Base-by-base conservation (phyloP, 1,284 basidiomycete species). In the Boletus smithii region DNA sequence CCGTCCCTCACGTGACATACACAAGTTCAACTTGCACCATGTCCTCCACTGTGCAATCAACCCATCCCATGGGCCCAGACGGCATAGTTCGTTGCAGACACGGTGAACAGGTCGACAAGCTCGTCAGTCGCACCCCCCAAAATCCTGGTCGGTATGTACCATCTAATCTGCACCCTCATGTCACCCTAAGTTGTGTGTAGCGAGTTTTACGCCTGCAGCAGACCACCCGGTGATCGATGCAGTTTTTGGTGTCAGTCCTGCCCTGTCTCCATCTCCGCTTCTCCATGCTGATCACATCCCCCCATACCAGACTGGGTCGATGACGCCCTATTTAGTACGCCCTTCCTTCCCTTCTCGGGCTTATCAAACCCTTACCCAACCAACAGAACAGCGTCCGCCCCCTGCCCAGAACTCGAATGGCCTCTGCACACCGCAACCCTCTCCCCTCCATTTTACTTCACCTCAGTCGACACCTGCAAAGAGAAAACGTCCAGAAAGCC, bases 221-320 rank as follows among this genome's bases (percentile, higher is more conserved):
- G 46, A 30, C 38, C 42, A 11, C 53, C 47, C 16, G 47, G 41
- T 18, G 58, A 64, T 2, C 46, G 40, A 7, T 75, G 74, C 42
- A 37, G 42, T 0, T 73, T 71, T 46, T 75, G 62, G 18, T 58
- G 74, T 75, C 45, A 49, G 67, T 58, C 5, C n/a, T 16, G 2
- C 14, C 14, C 6, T 8, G 3, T 31, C 16, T 34, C 7, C 13
- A 6, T 11, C 5, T 17, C 26, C 17, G 2, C 17, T 37, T 26
- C 5, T 24, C 18, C 23, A 17, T 20, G 20, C 41, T 49, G 8
- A 50, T 47, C 24, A 17, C 23, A 34, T 18, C 34, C 8, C 31
- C 35, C 38, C 31, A 13, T 37, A 33, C 35, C 50, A 75, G 73
- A 61, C 16, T 75, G 73, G 74, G 63, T 48, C 22, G 69, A 73